phyloP scores from a whole-genome alignment of 108 stramenopile species.

The Epipyxis sp. region DNA sequence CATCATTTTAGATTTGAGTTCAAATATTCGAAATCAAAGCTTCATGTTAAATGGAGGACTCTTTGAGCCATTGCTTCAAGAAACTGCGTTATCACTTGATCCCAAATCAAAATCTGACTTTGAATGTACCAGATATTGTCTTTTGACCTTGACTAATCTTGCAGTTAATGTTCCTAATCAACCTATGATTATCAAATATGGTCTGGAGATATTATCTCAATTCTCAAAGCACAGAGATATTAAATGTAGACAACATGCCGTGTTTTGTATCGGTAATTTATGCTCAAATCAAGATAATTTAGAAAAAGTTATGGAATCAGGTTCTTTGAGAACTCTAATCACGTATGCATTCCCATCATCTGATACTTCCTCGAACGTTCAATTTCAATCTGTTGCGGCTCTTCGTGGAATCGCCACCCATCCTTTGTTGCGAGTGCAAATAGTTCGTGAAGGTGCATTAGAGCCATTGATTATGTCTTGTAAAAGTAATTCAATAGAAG shows the following conservation, averaged over 20 bases:
- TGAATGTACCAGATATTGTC: conserved; percentile 68
- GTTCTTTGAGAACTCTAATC: conserved; percentile 62
- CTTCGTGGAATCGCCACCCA: conserved; percentile 70
- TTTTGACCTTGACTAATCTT: conserved; percentile 68
- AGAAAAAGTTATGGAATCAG: conserved; percentile 57
- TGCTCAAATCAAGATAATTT: conserved; percentile 63
- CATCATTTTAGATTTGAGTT: conserved; percentile 56
- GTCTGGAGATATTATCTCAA: conserved; percentile 58
- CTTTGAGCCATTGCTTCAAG: conserved; percentile 57
- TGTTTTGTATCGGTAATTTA: conserved; percentile 72
- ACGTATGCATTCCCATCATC: conserved; percentile 68
- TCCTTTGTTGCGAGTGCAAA: conserved; percentile 58
- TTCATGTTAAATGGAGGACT: conserved; percentile 59
- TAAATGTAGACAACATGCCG: conserved; percentile 70
- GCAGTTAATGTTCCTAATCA: conserved; percentile 60
- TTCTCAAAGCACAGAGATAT: conserved; percentile 68
- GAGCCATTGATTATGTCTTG: conserved; percentile 71
- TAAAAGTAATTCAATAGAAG: conserved; percentile 52
- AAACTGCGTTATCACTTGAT: conserved; percentile 61
- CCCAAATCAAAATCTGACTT: conserved; percentile 64
- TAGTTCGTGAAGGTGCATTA: conserved; percentile 67
- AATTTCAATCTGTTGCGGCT: conserved; percentile 80
- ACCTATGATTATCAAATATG: conserved; percentile 45
- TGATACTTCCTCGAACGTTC: conserved; percentile 65
- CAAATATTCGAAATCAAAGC: conserved; percentile 65